phyloP scores from a whole-genome alignment of 2,329 filamentous ascomycete genomes.

The Penicillium sp. region DNA sequence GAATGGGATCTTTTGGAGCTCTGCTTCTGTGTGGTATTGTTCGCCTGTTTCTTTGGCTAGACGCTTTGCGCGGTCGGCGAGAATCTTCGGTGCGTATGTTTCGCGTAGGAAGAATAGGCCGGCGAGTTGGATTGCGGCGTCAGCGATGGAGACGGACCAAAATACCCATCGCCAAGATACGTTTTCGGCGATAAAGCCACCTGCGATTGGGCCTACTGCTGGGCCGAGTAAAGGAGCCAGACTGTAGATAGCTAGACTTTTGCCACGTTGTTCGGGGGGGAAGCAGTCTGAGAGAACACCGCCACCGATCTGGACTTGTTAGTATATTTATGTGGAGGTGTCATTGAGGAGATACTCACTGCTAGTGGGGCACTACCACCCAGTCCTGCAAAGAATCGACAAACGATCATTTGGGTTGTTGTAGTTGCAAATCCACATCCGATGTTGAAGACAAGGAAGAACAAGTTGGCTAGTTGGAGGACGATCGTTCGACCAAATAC shows the following conservation, averaged over 20 bases:
- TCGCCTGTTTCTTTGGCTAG: conserved; percentile 45
- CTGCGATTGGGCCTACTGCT: conserved; percentile 64
- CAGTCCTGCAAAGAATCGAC: conserved; percentile 59
- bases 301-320: conserved; percentile 42
- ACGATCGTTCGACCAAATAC: conserved; percentile 57
- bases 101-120: conserved; percentile 65
- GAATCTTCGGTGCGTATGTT: conserved; percentile 65
- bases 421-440: conserved; percentile 58
- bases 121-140: conserved; percentile 59
- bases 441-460: conserved; percentile 60
- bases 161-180: conserved; percentile 74
- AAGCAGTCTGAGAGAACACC: conserved; percentile 60
- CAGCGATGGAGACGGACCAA: conserved; percentile 64
- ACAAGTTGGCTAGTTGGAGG: conserved; percentile 55
- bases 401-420: conserved; percentile 56
- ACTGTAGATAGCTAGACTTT: conserved; percentile 62
- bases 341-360: conserved; percentile 29
- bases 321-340: background rate
- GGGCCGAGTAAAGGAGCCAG: conserved; percentile 65
- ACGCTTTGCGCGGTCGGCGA: conserved; percentile 57
- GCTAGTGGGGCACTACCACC: conserved; percentile 59
- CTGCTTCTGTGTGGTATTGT: conserved; percentile 41
- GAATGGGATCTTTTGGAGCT: conserved; percentile 37
- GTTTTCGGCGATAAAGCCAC: conserved; percentile 63
- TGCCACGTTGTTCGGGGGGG: conserved; percentile 61